Percentiles rank a stretch among this genome's conserved stretches.
phyloP scores from a whole-genome alignment of 106 monocot genomes.

The Dioscorea dumetorum region DNA sequence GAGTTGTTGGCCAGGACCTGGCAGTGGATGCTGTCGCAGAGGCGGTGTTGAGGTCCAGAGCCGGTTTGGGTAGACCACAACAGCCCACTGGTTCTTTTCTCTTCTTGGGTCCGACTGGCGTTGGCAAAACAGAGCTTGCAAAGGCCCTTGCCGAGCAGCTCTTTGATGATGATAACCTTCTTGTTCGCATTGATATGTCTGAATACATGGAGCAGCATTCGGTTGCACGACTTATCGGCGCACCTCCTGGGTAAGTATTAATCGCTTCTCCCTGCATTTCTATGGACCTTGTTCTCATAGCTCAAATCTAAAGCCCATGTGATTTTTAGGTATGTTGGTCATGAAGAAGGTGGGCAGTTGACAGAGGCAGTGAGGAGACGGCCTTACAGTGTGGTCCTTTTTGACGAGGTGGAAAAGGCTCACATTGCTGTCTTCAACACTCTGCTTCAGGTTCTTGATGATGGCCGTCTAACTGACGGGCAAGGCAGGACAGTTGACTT shows the following conservation, averaged over 20 bases:
- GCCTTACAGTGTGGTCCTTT: constrained; percentile 59
- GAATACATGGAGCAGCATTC: constrained; percentile 99
- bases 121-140: constrained; percentile 94
- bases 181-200: constrained; percentile 86
- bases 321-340: constrained; percentile 48
- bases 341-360: constrained; percentile 73
- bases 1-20: constrained; percentile 80
- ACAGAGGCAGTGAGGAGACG: constrained; percentile 62
- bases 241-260: constrained; percentile 70
- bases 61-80: constrained; percentile 79
- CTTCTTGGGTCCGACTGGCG: constrained; percentile 83
- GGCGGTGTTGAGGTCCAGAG: constrained; percentile 82
- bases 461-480: constrained; percentile 66
- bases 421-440: constrained; percentile 62
- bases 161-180: constrained; percentile 79
- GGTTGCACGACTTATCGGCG: constrained; percentile 76
- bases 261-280: not conserved
- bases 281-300: not conserved
- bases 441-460: constrained; percentile 63
- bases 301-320: not conserved
- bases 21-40: constrained; percentile 87
- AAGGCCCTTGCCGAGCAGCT: constrained; percentile 92
- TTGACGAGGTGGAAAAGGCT: constrained; percentile 85
- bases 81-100: constrained; percentile 95
- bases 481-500: constrained; percentile 75